Conservation (phyloP, 768 basidiomycete genomes). For the Pulveroboletus sp. region DNA sequence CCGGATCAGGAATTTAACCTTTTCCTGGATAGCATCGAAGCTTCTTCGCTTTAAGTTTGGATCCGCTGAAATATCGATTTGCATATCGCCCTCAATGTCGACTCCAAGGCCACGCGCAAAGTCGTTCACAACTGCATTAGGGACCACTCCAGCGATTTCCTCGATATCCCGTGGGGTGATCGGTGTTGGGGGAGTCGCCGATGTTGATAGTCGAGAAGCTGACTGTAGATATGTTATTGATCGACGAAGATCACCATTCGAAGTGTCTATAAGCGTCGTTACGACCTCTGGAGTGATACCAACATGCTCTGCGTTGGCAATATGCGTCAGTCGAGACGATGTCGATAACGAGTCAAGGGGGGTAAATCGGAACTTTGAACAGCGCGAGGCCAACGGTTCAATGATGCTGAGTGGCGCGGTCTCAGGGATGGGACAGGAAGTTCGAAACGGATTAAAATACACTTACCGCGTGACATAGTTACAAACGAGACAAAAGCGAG, state of each 20-base stretch:
- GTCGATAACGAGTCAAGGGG: conserved; percentile 82
- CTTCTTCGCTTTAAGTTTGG: conserved; percentile 29
- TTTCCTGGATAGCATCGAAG: conserved; percentile 61
- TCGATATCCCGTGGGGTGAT: conserved; percentile 81
- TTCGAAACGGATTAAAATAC: not conserved
- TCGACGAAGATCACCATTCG: conserved; percentile 90
- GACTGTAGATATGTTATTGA: conserved; percentile 98
- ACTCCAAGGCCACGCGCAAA: conserved; percentile 74
- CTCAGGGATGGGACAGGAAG: not conserved
- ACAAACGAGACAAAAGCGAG: conserved; percentile 96
- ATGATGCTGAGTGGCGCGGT: conserved; percentile 66
- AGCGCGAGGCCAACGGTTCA: conserved; percentile 96
- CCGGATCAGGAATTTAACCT: conserved; percentile 73
- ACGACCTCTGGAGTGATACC: conserved; percentile 56
- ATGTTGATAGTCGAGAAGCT: conserved; percentile 80
- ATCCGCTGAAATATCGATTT: conserved; percentile 35
- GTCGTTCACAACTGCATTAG: conserved; percentile 61
- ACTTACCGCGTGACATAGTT: conserved; percentile 96
- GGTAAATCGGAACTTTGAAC: conserved; percentile 97
- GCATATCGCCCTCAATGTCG: conserved; percentile 56
- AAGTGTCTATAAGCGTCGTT: conserved; percentile 68
- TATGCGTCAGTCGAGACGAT: conserved; percentile 67
- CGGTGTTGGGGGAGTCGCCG: conserved; percentile 64
- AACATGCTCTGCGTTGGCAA: conserved; percentile 74
- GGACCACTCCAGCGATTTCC: conserved; percentile 96